These are phyloP conservation scores for Pseudomassariella vexata DNA, from an alignment of 2,329 filamentous ascomycete species.

Conservation along the genomic window DNA sequence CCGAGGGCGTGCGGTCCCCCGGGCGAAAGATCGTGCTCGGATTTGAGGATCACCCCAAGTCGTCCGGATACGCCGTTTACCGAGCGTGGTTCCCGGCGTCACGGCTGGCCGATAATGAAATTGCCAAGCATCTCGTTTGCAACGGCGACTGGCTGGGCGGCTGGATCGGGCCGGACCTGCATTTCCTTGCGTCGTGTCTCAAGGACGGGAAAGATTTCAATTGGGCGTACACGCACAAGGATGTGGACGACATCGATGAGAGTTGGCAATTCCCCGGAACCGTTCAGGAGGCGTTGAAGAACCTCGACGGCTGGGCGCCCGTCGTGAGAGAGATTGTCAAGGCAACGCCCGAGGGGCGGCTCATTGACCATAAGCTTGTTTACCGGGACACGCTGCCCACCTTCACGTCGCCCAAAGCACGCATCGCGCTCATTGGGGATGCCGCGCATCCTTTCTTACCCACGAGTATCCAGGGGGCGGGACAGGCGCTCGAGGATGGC, in stretches of 20 bases:
- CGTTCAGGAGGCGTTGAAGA: constrained; percentile 28
- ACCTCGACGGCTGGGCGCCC: constrained; percentile 25
- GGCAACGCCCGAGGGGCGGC: neutral
- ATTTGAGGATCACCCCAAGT: constrained; percentile 13
- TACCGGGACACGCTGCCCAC: constrained; percentile 14
- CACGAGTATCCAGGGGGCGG: constrained; percentile 24
- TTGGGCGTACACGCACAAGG: constrained; percentile 22
- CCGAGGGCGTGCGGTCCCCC: constrained; percentile 28
- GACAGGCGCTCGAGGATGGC: constrained; percentile 28
- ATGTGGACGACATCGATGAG: constrained; percentile 33
- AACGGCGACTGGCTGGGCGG: too few species aligned
- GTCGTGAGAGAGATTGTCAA: constrained; percentile 25
- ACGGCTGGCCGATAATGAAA: constrained; percentile 20
- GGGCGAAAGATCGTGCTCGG: constrained; percentile 24
- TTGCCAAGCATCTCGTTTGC: constrained; percentile 15
- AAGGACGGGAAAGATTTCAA: constrained; percentile 3
- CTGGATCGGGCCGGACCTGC: constrained; percentile 3
- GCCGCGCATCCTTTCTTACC: constrained; percentile 28
- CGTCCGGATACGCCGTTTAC: constrained; percentile 17
- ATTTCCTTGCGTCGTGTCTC: constrained; percentile 2
- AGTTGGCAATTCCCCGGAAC: constrained; percentile 32
- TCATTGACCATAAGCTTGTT: constrained; percentile 17
- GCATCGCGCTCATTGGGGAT: constrained; percentile 26
- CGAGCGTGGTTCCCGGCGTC: constrained; percentile 26
- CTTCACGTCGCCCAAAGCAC: constrained; percentile 18